Evolutionary conservation across 2,329 filamentous ascomycete genomes (phyloP), one percentile per base, ranked within the genome.

Genomic region (Neofusicoccum umdonicola): DNA sequence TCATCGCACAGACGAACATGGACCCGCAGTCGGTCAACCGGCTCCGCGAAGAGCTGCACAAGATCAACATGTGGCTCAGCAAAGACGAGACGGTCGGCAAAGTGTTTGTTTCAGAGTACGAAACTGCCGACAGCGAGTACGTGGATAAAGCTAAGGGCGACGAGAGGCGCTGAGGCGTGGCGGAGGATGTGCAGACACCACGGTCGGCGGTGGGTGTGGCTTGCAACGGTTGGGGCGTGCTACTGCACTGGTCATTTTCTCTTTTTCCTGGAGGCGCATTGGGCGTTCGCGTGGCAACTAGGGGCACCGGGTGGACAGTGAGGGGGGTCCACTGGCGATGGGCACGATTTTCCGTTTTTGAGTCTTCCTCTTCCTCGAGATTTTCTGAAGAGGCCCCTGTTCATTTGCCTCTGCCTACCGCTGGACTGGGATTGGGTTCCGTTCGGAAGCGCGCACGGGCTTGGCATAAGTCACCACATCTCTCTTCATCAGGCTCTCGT

Each of bases 1-100:
- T 98, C 45, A 88, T 98, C 67, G 93, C 93, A 3, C 95, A 99
- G 76, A 99, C 95, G 61, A 98, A 98, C 79, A 97, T 99, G 93
- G 95, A 98, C 73, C 84, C 90, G 62, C 93, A 96, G 76, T 93
- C 93, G 2, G 92, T 97, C 47, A 90, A 89, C 67, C 90, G 93
- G 52, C 86, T 98, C 31, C 89, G 93, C 12, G 92, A 97, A 72
- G 95, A 99, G 76, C 84, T 99, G 15, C 85, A 87, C 69, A 94
- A 93, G 78, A 89, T 99, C 78, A 92, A 90, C 11, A 84, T 87
- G 62, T 99, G 93, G 92, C 83, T 99, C 63, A 86, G 89, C 66
- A 90, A 89, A 70, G 74, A 78, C 54, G 69, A 74, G 1, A 88
- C 94, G 71, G 87, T 89, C 13, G 83, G 87, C 65, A 85, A 85